Conservation (phyloP, 2,329 filamentous ascomycete genomes). For the Harringtonia lauricola region DNA sequence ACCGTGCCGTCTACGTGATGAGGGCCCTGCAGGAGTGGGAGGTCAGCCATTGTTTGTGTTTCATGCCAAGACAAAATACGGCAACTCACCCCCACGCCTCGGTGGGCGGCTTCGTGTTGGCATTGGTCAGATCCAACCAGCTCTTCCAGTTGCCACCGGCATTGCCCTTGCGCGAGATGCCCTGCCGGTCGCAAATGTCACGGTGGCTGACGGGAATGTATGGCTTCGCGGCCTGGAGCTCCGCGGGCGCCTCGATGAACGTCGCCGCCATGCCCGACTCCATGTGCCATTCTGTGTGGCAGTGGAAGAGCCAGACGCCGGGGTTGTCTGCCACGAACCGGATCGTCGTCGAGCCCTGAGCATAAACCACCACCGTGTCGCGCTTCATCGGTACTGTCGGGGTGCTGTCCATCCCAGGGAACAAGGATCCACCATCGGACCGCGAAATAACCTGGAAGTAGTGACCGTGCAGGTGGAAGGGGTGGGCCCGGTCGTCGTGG, state of each 20-base stretch:
- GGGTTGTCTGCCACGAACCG: conserved; percentile 37
- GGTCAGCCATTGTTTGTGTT: too few species aligned
- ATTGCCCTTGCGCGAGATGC: conserved; percentile 39
- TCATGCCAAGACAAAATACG: neutral
- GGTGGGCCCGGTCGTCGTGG: conserved; percentile 57
- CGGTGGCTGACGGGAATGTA: conserved; percentile 10
- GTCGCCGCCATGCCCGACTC: conserved; percentile 31
- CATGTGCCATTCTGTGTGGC: conserved; percentile 46
- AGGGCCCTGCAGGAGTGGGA: too few species aligned
- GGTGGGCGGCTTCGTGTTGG: neutral
- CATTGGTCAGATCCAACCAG: conserved; percentile 36
- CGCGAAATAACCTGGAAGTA: conserved; percentile 45
- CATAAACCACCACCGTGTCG: conserved; percentile 21
- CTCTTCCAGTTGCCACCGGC: conserved; percentile 47
- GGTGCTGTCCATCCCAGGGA: conserved; percentile 42
- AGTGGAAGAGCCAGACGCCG: conserved; percentile 33
- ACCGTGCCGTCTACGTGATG: too few species aligned
- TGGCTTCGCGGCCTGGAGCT: conserved; percentile 24
- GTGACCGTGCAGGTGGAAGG: conserved; percentile 70
- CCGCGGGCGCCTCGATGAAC: conserved; percentile 35
- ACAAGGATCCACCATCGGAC: conserved; percentile 38
- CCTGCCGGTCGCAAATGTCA: conserved; percentile 21
- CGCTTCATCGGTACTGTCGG: conserved; percentile 48
- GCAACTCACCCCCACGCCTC: conserved; percentile 1
- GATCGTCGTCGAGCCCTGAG: conserved; percentile 16